Evolutionary conservation across 805 yeast genomes (phyloP).

Genomic region (Phaffomyces opuntiae): DNA sequence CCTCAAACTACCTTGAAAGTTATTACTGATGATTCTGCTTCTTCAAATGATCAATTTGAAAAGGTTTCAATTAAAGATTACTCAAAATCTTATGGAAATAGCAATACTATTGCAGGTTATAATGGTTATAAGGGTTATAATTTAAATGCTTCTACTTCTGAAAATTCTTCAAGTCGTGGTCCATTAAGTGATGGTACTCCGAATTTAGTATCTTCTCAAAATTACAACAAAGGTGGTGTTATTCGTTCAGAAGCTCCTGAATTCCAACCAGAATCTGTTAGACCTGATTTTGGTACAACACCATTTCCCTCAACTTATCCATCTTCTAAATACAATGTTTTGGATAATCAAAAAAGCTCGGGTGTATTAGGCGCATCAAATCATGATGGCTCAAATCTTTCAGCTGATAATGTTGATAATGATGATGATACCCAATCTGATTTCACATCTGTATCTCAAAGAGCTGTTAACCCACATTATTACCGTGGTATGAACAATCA

Average conservation of each 20-base stretch:
- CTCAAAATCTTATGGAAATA: constrained; percentile 11
- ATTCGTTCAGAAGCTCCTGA: constrained; percentile 17
- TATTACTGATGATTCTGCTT: constrained; percentile 19
- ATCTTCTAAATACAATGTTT: constrained; percentile 9
- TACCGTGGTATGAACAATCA: constrained; percentile 27
- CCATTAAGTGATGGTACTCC: constrained; percentile 19
- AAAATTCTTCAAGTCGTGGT: neutral
- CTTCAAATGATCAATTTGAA: constrained; percentile 17
- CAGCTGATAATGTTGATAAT: constrained; percentile 20
- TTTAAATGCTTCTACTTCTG: constrained; percentile 2
- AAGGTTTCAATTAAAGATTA: constrained; percentile 20
- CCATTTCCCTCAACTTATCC: constrained; percentile 15
- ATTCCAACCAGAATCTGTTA: constrained; percentile 18
- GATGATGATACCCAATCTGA: constrained; percentile 40
- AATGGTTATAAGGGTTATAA: constrained; percentile 13
- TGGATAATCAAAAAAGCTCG: neutral
- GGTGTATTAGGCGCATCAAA: constrained; percentile 8
- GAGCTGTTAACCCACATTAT: constrained; percentile 61
- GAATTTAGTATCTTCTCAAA: constrained; percentile 19
- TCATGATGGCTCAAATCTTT: constrained; percentile 7
- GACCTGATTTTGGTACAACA: constrained; percentile 17
- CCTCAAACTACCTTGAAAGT: constrained; percentile 16
- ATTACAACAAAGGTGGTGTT: constrained; percentile 18
- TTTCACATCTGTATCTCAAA: constrained; percentile 73
- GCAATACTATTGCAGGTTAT: constrained; percentile 1